Conservation (phyloP, 495 filamentous ascomycete species). For the Darksidea phi region DNA sequence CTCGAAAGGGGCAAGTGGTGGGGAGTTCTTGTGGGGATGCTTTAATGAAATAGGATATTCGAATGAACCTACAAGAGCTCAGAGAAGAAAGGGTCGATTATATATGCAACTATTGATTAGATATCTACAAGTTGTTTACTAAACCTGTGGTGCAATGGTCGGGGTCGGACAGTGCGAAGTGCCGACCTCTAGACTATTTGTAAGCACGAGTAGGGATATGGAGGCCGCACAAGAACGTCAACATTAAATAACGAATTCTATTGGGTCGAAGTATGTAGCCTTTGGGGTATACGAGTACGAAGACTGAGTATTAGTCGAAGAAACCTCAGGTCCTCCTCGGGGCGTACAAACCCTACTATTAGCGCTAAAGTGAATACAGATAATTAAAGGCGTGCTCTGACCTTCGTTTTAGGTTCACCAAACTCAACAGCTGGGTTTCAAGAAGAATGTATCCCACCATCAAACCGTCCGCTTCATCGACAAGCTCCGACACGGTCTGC, state of each 20-base stretch:
- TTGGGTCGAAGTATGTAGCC: background rate
- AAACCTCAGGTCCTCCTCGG: too few species aligned
- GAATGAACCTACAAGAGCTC: background rate
- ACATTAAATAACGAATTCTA: too few species aligned
- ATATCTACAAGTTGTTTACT: constrained; percentile 4
- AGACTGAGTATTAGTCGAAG: too few species aligned
- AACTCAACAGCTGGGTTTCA: background rate
- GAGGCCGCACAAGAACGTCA: too few species aligned
- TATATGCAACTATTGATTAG: background rate
- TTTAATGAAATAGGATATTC: background rate
- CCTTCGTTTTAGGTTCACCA: too few species aligned
- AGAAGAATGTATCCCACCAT: constrained; percentile 65
- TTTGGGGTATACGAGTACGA: background rate
- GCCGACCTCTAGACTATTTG: background rate
- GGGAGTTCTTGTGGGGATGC: background rate
- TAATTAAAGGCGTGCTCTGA: too few species aligned
- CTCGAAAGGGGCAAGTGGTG: background rate
- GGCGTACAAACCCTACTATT: too few species aligned
- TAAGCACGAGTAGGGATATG: background rate
- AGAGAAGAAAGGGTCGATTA: background rate
- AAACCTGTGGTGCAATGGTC: constrained; percentile 12
- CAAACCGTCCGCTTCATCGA: constrained; percentile 64
- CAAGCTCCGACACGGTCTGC: constrained; percentile 63
- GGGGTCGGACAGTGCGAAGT: constrained; percentile 5
- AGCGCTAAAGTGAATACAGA: too few species aligned